These are phyloP conservation scores for Henckelia pumila DNA, from an alignment of 257 asterid species.

Conservation along the genomic window DNA sequence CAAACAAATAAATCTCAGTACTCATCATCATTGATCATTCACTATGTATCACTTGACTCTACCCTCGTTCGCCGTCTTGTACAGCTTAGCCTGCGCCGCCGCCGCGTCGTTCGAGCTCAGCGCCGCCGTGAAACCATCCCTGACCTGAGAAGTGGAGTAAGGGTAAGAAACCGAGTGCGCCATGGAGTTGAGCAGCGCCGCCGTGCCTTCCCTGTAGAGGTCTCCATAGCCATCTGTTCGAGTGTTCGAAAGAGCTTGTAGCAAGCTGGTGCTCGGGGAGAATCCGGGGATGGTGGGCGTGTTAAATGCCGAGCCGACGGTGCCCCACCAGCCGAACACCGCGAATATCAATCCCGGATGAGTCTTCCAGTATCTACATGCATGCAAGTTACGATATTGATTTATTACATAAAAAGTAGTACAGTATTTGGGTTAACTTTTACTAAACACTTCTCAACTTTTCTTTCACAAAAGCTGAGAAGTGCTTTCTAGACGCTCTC, in stretches of 20 bases:
- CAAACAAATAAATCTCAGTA: not conserved
- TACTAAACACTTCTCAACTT: no score
- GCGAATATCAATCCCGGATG: conserved; percentile 41
- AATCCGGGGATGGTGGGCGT: conserved; percentile 20
- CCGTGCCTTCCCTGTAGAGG: conserved; percentile 33
- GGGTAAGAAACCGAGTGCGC: conserved; percentile 20
- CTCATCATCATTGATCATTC: not conserved
- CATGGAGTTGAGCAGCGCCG: conserved; percentile 31
- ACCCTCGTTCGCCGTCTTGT: conserved; percentile 33
- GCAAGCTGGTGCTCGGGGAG: conserved; percentile 22
- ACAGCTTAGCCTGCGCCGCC: conserved; percentile 27
- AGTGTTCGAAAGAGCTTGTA: conserved; percentile 29
- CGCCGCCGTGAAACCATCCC: conserved; percentile 23
- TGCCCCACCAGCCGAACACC: conserved; percentile 42
- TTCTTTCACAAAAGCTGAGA: no score
- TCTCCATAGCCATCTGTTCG: conserved; percentile 25
- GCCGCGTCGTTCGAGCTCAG: conserved; percentile 26
- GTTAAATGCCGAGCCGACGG: conserved; percentile 33
- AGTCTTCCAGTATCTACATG: conserved; percentile 43
- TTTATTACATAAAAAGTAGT: no score
- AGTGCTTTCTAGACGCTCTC: no score
- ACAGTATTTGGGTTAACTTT: no score
- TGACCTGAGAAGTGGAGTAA: conserved; percentile 27
- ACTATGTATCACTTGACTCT: conserved; percentile 18
- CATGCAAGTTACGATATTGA: not conserved